Percentiles rank a stretch among this genome's conserved stretches.
phyloP scores from a whole-genome alignment of 495 filamentous ascomycete genomes.

The Oleoguttula mirabilis region DNA sequence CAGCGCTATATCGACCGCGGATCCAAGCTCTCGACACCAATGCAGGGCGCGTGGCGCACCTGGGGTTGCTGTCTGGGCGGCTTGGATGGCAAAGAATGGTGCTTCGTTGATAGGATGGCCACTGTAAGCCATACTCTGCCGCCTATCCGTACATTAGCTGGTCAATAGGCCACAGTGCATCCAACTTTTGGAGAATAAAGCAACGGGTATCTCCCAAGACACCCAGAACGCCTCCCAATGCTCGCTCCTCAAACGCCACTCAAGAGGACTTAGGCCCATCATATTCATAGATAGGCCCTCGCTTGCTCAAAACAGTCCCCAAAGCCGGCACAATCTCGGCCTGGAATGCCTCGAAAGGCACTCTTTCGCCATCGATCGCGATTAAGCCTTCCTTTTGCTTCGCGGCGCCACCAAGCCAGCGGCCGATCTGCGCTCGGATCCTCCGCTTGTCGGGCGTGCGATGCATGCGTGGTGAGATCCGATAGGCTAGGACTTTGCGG shows the following conservation, averaged over 20 bases:
- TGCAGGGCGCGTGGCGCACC: too few relatives aligned
- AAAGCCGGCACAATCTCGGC: constrained; percentile 76
- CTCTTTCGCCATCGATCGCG: constrained; percentile 81
- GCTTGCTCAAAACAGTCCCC: constrained; percentile 70
- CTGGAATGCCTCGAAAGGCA: constrained; percentile 81
- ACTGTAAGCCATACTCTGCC: not conserved
- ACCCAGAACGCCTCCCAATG: not conserved
- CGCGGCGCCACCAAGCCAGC: constrained; percentile 27
- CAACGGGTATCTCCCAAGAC: not conserved
- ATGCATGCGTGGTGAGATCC: constrained; percentile 51
- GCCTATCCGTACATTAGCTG: not conserved
- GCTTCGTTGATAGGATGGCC: not conserved
- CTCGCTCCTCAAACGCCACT: not conserved
- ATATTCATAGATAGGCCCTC: constrained; percentile 54
- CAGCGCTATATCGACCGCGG: too few relatives aligned
- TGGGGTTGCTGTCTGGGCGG: too few relatives aligned
- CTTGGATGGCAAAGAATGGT: too few relatives aligned
- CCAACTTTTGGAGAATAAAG: not conserved
- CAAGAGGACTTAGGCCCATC: constrained; percentile 5
- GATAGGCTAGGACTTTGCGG: constrained; percentile 68
- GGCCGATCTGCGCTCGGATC: constrained; percentile 6
- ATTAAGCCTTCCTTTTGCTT: constrained; percentile 61
- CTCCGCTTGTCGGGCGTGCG: constrained; percentile 2
- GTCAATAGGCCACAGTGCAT: not conserved
- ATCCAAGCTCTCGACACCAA: too few relatives aligned